phyloP scores from a whole-genome alignment of 805 yeast species.

The Hanseniaspora mollemarum region DNA sequence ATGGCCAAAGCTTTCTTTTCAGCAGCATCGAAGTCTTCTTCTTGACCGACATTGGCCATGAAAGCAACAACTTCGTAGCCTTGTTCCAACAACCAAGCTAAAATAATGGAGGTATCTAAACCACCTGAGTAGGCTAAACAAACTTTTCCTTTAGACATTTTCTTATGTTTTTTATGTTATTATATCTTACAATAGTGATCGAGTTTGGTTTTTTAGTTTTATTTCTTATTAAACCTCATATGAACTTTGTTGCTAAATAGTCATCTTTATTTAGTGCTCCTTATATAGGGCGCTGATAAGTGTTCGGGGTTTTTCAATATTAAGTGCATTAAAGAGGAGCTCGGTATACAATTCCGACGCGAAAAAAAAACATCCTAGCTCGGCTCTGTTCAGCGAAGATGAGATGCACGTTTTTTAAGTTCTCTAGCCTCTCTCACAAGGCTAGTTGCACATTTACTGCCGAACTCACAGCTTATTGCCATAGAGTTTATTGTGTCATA shows the following conservation, averaged over 20 bases:
- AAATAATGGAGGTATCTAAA: constrained; percentile 91
- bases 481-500: too few relatives aligned
- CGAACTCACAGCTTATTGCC: too few relatives aligned
- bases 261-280: neutral
- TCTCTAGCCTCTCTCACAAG: too few relatives aligned
- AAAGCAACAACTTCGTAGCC: constrained; percentile 98
- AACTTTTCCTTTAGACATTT: constrained; percentile 95
- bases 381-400: too few relatives aligned
- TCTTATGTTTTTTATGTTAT: constrained; percentile 3
- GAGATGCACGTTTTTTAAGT: too few relatives aligned
- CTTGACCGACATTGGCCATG: constrained; percentile 98
- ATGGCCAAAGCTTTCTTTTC: constrained; percentile 89
- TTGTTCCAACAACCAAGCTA: constrained; percentile 95
- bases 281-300: too few relatives aligned
- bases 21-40: constrained; percentile 97
- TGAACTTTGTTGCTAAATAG: too few relatives aligned
- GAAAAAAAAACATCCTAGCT: neutral
- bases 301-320: too few relatives aligned
- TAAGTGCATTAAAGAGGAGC: neutral
- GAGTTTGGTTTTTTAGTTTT: neutral
- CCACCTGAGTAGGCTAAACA: constrained; percentile 99
- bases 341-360: neutral
- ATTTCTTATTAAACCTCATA: too few relatives aligned
- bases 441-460: too few relatives aligned
- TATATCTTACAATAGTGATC: neutral